Evolutionary conservation across 257 asterid species (phyloP).

Genomic region (Fraxinus americana): DNA sequence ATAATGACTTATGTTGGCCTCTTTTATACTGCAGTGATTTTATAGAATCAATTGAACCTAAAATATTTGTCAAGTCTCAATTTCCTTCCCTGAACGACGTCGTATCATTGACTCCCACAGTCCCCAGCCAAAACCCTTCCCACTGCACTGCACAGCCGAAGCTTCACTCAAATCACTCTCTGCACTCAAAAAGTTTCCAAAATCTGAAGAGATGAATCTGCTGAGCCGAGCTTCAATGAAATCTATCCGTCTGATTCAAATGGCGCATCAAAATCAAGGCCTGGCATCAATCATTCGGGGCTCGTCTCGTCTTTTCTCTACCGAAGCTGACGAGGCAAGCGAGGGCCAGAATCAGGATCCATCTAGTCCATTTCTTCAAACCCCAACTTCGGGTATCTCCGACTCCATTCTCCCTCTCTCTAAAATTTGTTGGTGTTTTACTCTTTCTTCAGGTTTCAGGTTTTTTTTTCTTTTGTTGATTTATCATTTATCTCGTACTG

Average conservation of each 20-base stretch:
- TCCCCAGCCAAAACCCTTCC: neutral
- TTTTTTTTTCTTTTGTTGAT: neutral
- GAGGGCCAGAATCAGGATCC: conserved; percentile 28
- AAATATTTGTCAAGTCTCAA: no score
- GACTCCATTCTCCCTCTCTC: neutral
- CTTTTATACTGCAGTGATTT: no score
- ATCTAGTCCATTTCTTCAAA: conserved; percentile 22
- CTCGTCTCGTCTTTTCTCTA: conserved; percentile 47
- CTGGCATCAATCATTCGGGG: conserved; percentile 21
- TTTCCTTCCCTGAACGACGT: neutral
- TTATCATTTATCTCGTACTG: neutral
- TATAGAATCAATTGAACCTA: no score
- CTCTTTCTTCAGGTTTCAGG: conserved; percentile 16
- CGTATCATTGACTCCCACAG: neutral
- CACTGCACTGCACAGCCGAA: neutral
- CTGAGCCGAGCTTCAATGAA: conserved; percentile 43
- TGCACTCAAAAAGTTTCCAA: conserved; percentile 1
- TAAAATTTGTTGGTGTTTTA: neutral
- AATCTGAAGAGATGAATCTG: conserved; percentile 41
- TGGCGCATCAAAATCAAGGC: conserved; percentile 26
- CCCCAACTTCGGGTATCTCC: conserved; percentile 40
- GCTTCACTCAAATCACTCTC: neutral
- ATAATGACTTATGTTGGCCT: no score
- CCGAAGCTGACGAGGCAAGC: conserved; percentile 46
- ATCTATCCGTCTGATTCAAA: conserved; percentile 36